A percentile compares a stretch with the other conserved stretches of the same genome.
These are phyloP conservation scores for Dothideomycetes sp. DNA, from an alignment of 2,329 filamentous ascomycete species.

Conservation along the genomic window DNA sequence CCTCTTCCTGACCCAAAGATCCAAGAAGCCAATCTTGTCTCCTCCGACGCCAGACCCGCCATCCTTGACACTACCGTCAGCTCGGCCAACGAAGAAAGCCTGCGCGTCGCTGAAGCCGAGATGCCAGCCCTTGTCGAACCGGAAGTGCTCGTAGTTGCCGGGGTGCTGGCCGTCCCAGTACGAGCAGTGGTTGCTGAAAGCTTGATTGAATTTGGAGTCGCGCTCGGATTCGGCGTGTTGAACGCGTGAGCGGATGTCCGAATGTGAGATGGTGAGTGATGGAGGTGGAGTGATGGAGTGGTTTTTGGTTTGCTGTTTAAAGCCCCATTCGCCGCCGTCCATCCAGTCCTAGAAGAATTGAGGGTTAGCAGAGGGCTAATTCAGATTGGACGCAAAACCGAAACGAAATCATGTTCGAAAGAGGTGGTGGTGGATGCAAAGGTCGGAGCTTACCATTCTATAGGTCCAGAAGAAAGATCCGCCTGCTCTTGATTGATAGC, in stretches of 20 bases:
- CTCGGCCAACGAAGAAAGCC: conserved; percentile 34
- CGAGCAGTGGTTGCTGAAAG: conserved; percentile 32
- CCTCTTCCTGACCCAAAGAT: conserved; percentile 48
- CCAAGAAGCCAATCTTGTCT: conserved; percentile 46
- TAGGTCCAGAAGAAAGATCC: conserved; percentile 51
- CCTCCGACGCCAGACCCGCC: conserved; percentile 24
- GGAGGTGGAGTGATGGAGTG: conserved; percentile 30
- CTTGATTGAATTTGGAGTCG: conserved; percentile 24
- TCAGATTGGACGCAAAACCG: too few relatives aligned
- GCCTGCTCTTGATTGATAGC: conserved; percentile 38
- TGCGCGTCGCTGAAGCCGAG: conserved; percentile 45
- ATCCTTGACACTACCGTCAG: neutral
- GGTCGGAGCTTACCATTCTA: conserved; percentile 41
- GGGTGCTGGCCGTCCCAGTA: conserved; percentile 40
- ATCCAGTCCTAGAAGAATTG: conserved; percentile 37
- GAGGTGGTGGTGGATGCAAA: too few relatives aligned
- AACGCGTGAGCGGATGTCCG: conserved; percentile 27
- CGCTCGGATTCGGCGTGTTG: conserved; percentile 29
- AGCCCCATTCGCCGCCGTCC: conserved; percentile 51
- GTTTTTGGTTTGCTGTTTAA: conserved; percentile 40
- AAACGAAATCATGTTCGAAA: too few relatives aligned
- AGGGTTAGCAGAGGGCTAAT: too few relatives aligned
- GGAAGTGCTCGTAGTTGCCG: conserved; percentile 39
- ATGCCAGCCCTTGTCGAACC: conserved; percentile 45
- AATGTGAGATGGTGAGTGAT: conserved; percentile 24